phyloP scores from a whole-genome alignment of 148 eudicot species.

The Chenopodium suecicum region DNA sequence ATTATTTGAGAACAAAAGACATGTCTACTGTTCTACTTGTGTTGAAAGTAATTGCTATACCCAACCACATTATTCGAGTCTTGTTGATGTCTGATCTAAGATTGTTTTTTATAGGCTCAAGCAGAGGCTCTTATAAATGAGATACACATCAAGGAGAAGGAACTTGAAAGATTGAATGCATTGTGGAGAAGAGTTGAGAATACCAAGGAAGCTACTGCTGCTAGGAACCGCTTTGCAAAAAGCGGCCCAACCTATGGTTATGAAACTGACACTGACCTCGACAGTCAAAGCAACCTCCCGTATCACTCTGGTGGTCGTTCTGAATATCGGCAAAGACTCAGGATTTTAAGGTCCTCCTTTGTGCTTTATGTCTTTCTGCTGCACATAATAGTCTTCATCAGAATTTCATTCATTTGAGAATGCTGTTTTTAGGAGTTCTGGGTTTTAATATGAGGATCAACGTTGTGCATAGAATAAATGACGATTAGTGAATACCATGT shows the following conservation, averaged over 20 bases:
- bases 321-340: constrained; percentile 66
- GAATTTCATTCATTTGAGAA: constrained; percentile 59
- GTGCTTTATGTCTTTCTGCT: constrained; percentile 82
- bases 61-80: not conserved
- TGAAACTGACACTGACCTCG: constrained; percentile 45
- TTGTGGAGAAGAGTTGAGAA: constrained; percentile 61
- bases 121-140: constrained; percentile 82
- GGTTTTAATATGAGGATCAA: not conserved
- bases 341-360: constrained; percentile 83
- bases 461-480: constrained; percentile 15
- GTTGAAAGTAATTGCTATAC: not conserved
- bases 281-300: constrained; percentile 53
- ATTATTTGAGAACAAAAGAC: not conserved
- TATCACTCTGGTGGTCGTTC: constrained; percentile 51
- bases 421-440: constrained; percentile 1
- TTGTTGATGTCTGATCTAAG: not conserved
- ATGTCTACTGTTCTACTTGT: not conserved
- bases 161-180: constrained; percentile 71
- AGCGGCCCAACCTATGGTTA: constrained; percentile 41
- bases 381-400: constrained; percentile 81
- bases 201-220: constrained; percentile 49
- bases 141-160: constrained; percentile 81
- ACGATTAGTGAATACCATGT: not conserved
- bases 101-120: constrained; percentile 55
- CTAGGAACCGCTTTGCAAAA: constrained; percentile 67